These are phyloP conservation scores for Trametes versicolor DNA, from an alignment of 1,284 basidiomycete species.

Conservation along the genomic window DNA sequence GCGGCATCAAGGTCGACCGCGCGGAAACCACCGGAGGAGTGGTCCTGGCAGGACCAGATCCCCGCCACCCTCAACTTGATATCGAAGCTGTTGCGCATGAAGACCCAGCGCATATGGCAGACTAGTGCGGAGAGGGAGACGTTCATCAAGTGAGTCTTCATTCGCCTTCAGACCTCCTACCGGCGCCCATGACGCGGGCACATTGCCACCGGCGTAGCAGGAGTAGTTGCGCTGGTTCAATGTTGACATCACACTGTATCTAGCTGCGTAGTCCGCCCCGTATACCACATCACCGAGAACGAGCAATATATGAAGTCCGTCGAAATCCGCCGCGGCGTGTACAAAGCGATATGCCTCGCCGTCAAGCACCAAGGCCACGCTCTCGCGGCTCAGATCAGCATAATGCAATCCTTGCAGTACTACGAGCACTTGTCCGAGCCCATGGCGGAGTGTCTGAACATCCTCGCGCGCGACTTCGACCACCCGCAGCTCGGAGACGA, in stretches of 20 bases:
- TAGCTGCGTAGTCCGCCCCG: constrained; percentile 88
- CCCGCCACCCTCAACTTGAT: constrained; percentile 74
- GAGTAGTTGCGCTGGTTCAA: constrained; percentile 5
- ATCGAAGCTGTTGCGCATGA: constrained; percentile 77
- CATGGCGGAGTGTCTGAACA: constrained; percentile 90
- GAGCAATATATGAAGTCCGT: constrained; percentile 89
- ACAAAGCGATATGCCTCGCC: constrained; percentile 91
- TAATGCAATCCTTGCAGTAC: constrained; percentile 94
- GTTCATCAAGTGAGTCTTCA: constrained; percentile 75
- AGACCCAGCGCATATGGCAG: constrained; percentile 87
- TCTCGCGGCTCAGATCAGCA: constrained; percentile 86
- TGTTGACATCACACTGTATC: background rate
- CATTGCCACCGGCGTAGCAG: background rate
- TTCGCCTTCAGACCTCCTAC: background rate
- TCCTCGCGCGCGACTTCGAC: constrained; percentile 90
- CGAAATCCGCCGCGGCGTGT: constrained; percentile 79
- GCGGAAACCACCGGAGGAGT: constrained; percentile 61
- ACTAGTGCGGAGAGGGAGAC: constrained; percentile 86
- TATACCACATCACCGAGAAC: constrained; percentile 87
- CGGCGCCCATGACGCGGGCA: background rate
- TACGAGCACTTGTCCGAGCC: constrained; percentile 95
- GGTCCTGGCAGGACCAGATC: constrained; percentile 86
- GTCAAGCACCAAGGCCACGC: constrained; percentile 93
- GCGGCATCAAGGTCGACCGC: constrained; percentile 50
- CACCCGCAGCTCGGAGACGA: constrained; percentile 92